Evolutionary conservation across 2,329 filamentous ascomycete species (phyloP).

Genomic region (Pseudovirgaria hyperparasitica): DNA sequence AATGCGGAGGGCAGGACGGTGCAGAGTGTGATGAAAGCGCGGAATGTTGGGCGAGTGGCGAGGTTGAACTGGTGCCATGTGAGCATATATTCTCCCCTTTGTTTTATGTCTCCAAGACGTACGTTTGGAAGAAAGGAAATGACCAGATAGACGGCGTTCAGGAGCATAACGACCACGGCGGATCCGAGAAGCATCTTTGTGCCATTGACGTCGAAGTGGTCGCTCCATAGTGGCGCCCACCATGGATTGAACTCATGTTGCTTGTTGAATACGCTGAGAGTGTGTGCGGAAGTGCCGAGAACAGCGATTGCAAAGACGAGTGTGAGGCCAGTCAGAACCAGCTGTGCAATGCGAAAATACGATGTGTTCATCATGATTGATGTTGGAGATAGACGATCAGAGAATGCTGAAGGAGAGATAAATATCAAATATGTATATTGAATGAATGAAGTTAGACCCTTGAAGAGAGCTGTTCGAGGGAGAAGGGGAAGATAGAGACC

Average conservation of each 20-base stretch:
- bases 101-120: slow-evolving; percentile 6
- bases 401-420: too few species aligned
- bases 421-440: too few species aligned
- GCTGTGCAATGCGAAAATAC: slow-evolving; percentile 21
- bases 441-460: too few species aligned
- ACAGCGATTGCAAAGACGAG: slow-evolving; percentile 28
- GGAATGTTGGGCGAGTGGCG: slow-evolving; percentile 21
- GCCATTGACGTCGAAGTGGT: slow-evolving; percentile 33
- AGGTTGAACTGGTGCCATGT: slow-evolving; percentile 17
- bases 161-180: slow-evolving; percentile 21
- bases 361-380: slow-evolving; percentile 26
- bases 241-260: slow-evolving; percentile 31
- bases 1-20: slow-evolving; percentile 24
- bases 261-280: slow-evolving; percentile 29
- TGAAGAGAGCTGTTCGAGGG: slow-evolving; percentile 1
- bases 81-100: not conserved
- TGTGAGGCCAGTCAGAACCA: slow-evolving; percentile 21
- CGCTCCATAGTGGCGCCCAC: slow-evolving; percentile 35
- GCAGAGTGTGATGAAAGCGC: slow-evolving; percentile 22
- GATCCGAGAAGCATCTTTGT: slow-evolving; percentile 29
- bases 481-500: not conserved
- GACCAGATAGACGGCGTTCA: slow-evolving; percentile 24
- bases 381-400: not conserved
- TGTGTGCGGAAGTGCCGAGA: slow-evolving; percentile 29
- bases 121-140: slow-evolving; percentile 22